phyloP scores from a whole-genome alignment of 2,329 filamentous ascomycete species.

The Fonsecaea multimorphosa region DNA sequence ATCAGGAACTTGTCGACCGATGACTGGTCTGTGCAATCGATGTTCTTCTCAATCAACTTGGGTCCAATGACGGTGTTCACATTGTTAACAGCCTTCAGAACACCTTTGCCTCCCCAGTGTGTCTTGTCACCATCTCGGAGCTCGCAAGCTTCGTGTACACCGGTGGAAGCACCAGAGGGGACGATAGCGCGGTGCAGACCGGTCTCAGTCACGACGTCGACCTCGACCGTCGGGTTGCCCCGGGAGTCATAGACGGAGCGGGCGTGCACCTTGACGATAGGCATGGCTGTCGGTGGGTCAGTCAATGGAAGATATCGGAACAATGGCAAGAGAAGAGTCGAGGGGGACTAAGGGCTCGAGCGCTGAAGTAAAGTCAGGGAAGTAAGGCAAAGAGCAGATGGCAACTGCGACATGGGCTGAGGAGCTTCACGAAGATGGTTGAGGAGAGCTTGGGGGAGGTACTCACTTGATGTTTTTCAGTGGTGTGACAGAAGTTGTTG shows the following conservation, averaged over 20 bases:
- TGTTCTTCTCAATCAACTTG: constrained; percentile 78
- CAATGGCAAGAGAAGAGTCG: constrained; percentile 7
- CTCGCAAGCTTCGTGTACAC: constrained; percentile 89
- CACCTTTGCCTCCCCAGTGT: constrained; percentile 87
- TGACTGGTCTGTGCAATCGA: constrained; percentile 86
- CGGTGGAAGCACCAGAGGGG: constrained; percentile 93
- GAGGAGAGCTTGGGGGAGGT: constrained; percentile 6
- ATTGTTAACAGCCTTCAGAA: constrained; percentile 82
- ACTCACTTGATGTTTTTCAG: constrained; percentile 28
- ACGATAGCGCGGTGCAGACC: constrained; percentile 97
- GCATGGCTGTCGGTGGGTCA: constrained; percentile 62
- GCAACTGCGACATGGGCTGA: background rate
- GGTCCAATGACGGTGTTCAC: constrained; percentile 83
- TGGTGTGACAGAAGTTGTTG: constrained; percentile 29
- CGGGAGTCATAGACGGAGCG: constrained; percentile 99
- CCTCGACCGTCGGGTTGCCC: constrained; percentile 97
- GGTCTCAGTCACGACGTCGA: constrained; percentile 94
- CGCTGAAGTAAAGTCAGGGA: background rate
- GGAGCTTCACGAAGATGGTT: constrained; percentile 13
- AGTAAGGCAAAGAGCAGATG: constrained; percentile 7
- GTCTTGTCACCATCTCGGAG: constrained; percentile 87
- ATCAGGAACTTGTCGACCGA: constrained; percentile 84
- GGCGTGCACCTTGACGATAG: constrained; percentile 87
- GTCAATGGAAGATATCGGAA: constrained; percentile 29
- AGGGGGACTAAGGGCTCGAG: background rate